Conservation (phyloP, 768 basidiomycete genomes). For the Cystofilobasidium bisporidii region DNA sequence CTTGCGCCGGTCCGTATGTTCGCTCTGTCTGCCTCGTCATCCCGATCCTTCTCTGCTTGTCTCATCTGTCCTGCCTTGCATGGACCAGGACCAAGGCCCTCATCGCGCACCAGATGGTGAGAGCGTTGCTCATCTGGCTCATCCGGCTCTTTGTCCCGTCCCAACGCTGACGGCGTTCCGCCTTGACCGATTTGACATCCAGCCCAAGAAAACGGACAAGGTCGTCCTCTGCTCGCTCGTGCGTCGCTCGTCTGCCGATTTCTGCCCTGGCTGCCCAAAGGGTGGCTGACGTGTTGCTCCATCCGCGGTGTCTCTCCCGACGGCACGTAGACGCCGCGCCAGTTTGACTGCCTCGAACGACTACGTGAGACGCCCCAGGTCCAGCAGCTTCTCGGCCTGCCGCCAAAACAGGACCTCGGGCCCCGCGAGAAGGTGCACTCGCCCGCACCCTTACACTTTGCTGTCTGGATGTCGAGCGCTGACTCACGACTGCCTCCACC, state of each 20-base stretch:
- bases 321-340: background rate
- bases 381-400: conserved; percentile 52
- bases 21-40: too few species aligned
- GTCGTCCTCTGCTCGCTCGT: conserved; percentile 79
- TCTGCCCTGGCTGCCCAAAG: conserved; percentile 46
- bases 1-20: conserved; percentile 52
- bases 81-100: conserved; percentile 60
- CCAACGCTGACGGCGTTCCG: background rate
- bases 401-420: too few species aligned
- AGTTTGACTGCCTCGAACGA: conserved; percentile 1
- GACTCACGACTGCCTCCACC: too few species aligned
- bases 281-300: background rate
- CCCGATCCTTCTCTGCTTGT: conserved; percentile 34
- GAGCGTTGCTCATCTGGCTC: background rate
- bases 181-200: background rate
- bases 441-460: too few species aligned
- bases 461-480: too few species aligned
- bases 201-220: conserved; percentile 72
- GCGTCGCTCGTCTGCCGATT: conserved; percentile 53
- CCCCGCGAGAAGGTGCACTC: too few species aligned
- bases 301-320: background rate
- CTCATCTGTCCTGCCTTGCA: background rate
- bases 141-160: too few species aligned
- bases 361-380: conserved; percentile 42
- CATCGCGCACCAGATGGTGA: conserved; percentile 49